These are phyloP conservation scores for Hymenoscyphus infarciens DNA, from an alignment of 2,329 filamentous ascomycete species.

Conservation along the genomic window DNA sequence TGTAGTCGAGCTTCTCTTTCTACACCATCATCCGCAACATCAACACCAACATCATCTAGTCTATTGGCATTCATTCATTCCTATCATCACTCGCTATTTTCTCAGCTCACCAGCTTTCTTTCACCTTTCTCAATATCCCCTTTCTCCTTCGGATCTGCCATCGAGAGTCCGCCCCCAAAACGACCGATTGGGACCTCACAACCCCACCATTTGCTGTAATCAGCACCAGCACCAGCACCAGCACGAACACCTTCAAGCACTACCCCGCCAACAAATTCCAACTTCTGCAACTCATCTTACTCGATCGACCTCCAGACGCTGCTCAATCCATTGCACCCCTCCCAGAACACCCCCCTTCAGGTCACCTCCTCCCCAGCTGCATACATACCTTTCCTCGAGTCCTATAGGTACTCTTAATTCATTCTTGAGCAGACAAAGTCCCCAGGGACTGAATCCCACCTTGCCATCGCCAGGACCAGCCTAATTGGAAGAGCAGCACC, in stretches of 20 bases:
- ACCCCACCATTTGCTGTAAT: not conserved
- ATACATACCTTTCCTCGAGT: not conserved
- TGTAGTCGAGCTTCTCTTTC: no score
- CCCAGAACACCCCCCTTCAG: not conserved
- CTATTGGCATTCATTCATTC: not conserved
- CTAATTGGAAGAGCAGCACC: not conserved
- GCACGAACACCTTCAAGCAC: not conserved
- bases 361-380: not conserved
- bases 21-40: no score
- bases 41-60: not conserved
- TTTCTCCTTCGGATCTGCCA: not conserved
- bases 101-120: not conserved
- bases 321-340: not conserved
- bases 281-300: not conserved
- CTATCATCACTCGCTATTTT: not conserved
- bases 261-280: slow-evolving; percentile 1
- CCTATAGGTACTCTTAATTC: not conserved
- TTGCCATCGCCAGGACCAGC: not conserved
- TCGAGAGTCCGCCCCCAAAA: not conserved
- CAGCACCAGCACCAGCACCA: not conserved
- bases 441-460: not conserved
- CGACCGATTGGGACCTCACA: not conserved
- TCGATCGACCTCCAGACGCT: not conserved
- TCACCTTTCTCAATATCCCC: not conserved
- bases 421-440: not conserved